These are phyloP conservation scores for Porphyrellus sp. DNA, from an alignment of 1,284 basidiomycete species.

Conservation along the genomic window DNA sequence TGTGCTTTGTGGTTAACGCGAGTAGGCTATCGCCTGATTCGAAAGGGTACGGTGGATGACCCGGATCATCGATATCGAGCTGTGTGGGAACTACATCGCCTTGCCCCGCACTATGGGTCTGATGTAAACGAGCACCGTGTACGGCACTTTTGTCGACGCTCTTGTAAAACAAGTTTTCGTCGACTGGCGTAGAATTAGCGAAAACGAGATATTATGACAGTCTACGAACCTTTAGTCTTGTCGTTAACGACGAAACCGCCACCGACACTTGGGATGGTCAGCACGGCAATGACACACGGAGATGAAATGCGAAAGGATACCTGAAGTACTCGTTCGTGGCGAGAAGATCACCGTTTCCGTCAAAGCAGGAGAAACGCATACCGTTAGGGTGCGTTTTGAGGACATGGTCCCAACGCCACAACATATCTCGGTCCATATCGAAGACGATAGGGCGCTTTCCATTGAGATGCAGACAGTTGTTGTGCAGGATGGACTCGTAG, in stretches of 20 bases:
- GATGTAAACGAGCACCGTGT: slow-evolving; percentile 74
- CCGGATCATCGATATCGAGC: slow-evolving; percentile 32
- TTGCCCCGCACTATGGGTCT: slow-evolving; percentile 49
- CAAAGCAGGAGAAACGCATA: slow-evolving; percentile 89
- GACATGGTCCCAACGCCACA: slow-evolving; percentile 86
- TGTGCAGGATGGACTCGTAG: slow-evolving; percentile 67
- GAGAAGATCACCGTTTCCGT: slow-evolving; percentile 75
- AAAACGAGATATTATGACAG: not conserved
- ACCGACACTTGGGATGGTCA: slow-evolving; percentile 57
- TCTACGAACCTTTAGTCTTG: slow-evolving; percentile 65
- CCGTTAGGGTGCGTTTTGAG: slow-evolving; percentile 85
- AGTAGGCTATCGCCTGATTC: slow-evolving; percentile 77
- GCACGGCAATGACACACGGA: not conserved
- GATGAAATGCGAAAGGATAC: slow-evolving; percentile 28
- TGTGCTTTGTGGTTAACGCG: slow-evolving; percentile 77
- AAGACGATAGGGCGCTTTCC: slow-evolving; percentile 75
- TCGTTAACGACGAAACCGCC: slow-evolving; percentile 92
- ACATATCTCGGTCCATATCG: slow-evolving; percentile 86
- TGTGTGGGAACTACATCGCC: slow-evolving; percentile 18
- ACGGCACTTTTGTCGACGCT: slow-evolving; percentile 85
- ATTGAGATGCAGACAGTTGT: slow-evolving; percentile 66
- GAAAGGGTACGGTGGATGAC: slow-evolving; percentile 80
- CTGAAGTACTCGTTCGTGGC: slow-evolving; percentile 95
- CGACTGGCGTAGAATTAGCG: slow-evolving; percentile 46
- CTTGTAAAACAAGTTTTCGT: slow-evolving; percentile 96